phyloP scores from a whole-genome alignment of 257 asterid genomes.

The Solanum lycopersicoides region DNA sequence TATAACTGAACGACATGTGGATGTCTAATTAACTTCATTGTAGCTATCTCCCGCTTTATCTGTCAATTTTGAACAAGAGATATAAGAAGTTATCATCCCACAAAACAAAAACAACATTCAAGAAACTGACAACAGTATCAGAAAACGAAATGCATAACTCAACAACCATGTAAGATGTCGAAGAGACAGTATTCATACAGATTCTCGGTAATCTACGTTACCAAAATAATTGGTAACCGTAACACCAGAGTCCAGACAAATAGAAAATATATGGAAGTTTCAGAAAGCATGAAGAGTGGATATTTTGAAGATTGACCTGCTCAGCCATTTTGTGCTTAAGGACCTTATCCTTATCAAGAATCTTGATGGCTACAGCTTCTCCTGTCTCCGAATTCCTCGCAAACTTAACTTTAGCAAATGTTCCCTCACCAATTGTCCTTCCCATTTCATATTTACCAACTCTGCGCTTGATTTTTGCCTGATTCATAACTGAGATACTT shows the following conservation, averaged over 20 bases:
- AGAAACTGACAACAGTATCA: neutral
- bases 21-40: conserved; percentile 82
- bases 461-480: conserved; percentile 48
- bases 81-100: neutral
- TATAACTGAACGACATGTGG: conserved; percentile 66
- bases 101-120: neutral
- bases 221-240: neutral
- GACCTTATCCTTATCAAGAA: conserved; percentile 86
- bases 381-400: conserved; percentile 78
- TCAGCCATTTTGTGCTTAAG: conserved; percentile 94
- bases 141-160: neutral
- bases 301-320: conserved; percentile 38
- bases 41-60: conserved; percentile 87
- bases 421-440: conserved; percentile 90
- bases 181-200: neutral
- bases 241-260: neutral
- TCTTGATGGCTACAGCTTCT: conserved; percentile 74
- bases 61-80: conserved; percentile 18
- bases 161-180: neutral
- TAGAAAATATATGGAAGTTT: neutral
- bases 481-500: conserved; percentile 38
- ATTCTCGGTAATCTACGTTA: neutral
- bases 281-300: neutral
- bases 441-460: conserved; percentile 90
- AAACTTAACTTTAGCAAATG: conserved; percentile 89